A percentile compares a stretch with the other conserved stretches of the same genome.
Evolutionary conservation across 768 basidiomycete genomes (phyloP).

Genomic region (Trametes cubensis): DNA sequence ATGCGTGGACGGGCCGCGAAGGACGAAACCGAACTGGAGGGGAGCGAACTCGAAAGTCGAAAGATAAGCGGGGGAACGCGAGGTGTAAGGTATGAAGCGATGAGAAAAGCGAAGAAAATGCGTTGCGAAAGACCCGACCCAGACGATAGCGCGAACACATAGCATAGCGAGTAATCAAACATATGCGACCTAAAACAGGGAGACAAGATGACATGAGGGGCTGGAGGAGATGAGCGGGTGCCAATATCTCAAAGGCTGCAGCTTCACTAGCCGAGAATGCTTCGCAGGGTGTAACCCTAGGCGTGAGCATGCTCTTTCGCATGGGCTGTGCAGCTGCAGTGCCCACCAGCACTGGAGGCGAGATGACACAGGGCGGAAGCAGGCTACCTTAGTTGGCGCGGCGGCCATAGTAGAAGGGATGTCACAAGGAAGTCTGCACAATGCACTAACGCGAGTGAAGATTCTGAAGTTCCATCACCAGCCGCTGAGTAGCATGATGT

Average conservation of each 20-base stretch:
- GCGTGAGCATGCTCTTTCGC: too few relatives aligned
- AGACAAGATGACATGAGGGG: neutral
- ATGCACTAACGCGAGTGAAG: neutral
- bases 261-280: neutral
- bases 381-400: neutral
- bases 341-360: too few relatives aligned
- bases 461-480: constrained; percentile 23
- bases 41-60: neutral
- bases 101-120: neutral
- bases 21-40: neutral
- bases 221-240: neutral
- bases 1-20: neutral
- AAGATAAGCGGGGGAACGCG: neutral
- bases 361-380: neutral
- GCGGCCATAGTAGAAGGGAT: neutral
- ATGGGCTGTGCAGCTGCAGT: too few relatives aligned
- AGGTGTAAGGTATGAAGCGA: neutral
- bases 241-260: neutral
- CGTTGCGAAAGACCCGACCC: constrained; percentile 4
- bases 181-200: constrained; percentile 3
- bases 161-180: constrained; percentile 27
- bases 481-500: constrained; percentile 1
- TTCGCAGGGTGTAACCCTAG: too few relatives aligned
- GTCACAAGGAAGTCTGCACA: neutral
- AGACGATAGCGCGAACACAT: constrained; percentile 16